Conservation (phyloP, 805 yeast genomes). For the Kodamaea laetipori region DNA sequence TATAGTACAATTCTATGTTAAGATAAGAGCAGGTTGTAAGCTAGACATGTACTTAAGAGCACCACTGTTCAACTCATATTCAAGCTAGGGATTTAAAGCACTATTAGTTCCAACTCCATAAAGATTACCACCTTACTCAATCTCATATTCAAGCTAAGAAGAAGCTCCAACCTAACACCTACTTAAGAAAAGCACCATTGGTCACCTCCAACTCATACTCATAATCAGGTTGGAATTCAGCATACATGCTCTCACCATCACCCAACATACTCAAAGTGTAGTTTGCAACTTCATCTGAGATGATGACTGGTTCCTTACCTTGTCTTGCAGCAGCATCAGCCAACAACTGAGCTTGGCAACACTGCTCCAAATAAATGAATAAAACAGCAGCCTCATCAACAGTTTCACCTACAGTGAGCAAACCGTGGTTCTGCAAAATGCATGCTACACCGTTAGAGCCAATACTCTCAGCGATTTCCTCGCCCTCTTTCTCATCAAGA, state of each 20-base stretch:
- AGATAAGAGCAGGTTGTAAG: too few species aligned
- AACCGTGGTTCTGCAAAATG: constrained; percentile 72
- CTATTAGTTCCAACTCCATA: too few species aligned
- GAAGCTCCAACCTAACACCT: not conserved
- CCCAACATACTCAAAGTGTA: constrained; percentile 61
- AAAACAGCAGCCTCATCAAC: constrained; percentile 76
- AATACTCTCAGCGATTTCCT: constrained; percentile 58
- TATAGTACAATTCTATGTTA: too few species aligned
- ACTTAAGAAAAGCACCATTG: constrained; percentile 27
- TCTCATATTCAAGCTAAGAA: too few species aligned
- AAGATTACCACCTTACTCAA: too few species aligned
- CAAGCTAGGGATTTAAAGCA: too few species aligned
- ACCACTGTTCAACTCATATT: too few species aligned
- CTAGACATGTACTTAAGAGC: too few species aligned
- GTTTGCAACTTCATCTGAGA: constrained; percentile 50
- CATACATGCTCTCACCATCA: constrained; percentile 68
- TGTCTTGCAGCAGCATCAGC: constrained; percentile 55
- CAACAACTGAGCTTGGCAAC: constrained; percentile 65
- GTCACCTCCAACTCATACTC: constrained; percentile 39
- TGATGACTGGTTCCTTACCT: constrained; percentile 43
- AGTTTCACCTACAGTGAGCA: constrained; percentile 67
- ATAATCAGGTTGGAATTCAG: constrained; percentile 73
- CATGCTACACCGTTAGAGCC: constrained; percentile 56
- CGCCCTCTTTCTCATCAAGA: constrained; percentile 63
- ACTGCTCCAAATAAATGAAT: constrained; percentile 61